Conservation (phyloP, 768 basidiomycete genomes). For the Trametes cinnabarina region DNA sequence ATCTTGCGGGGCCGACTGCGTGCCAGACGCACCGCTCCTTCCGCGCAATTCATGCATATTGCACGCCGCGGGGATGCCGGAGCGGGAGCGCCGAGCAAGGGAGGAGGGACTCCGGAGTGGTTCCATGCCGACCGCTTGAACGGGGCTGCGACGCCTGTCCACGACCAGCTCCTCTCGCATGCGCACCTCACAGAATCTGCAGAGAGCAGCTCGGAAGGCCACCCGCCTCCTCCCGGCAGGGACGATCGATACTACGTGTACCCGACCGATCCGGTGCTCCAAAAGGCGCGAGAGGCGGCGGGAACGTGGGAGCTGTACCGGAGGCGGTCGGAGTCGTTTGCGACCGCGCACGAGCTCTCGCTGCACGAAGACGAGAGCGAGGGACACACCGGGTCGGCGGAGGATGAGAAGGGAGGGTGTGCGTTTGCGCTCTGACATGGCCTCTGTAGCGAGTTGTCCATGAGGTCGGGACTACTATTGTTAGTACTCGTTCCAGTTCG, state of each 20-base stretch:
- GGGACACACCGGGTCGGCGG: not conserved
- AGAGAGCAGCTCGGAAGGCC: conserved; percentile 1
- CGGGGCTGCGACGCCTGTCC: not conserved
- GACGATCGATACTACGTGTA: conserved; percentile 11
- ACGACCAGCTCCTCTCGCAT: not conserved
- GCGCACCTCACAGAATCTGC: not conserved
- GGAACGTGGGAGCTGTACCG: conserved; percentile 12
- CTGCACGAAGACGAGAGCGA: not conserved
- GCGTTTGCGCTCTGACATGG: too few relatives aligned
- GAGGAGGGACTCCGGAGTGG: too few relatives aligned
- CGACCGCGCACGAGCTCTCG: not conserved
- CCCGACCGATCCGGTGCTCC: conserved; percentile 24
- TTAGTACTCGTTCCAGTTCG: too few relatives aligned
- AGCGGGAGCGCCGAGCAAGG: too few relatives aligned
- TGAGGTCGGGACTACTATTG: too few relatives aligned
- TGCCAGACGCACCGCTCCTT: conserved; percentile 48
- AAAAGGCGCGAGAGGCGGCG: conserved; percentile 25
- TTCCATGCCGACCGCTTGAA: not conserved
- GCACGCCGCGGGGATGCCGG: not conserved
- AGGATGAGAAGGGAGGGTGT: not conserved
- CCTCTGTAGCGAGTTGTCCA: too few relatives aligned
- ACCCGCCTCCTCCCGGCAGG: conserved; percentile 26
- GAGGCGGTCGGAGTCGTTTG: not conserved
- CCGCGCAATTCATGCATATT: conserved; percentile 47
- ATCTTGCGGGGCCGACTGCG: conserved; percentile 43